Evolutionary conservation across 1,139 yeast species (phyloP), one percentile per base, ranked within the genome.

Genomic region (Candida sp.): DNA sequence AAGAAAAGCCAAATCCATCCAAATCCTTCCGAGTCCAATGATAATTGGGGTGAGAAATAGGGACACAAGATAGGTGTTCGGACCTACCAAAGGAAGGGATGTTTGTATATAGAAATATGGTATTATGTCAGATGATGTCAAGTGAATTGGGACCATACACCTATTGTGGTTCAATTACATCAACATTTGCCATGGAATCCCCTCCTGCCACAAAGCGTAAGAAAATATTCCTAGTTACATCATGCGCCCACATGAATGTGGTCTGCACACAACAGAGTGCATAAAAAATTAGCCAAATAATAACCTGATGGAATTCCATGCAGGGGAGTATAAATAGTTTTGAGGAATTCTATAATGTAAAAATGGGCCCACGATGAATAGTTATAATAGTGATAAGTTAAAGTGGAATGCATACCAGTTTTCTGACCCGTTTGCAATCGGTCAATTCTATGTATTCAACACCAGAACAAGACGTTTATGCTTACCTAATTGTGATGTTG

Each of bases 371-470:
- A 41, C 21, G 29, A 75, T 73, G 77, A 63, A 64, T 8, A 63
- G 64, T 8, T 80, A 79, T 56, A 54, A 68, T 2, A 60, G 75
- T 5, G 81, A 77, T 36, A 59, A 67, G 25, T 63, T 78, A 38
- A 80, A 73, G 53, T 80, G 85, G 85, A 79, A 75, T 47, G 87
- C 87, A 2, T 82, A 79, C 58, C 84, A 81, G 55, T 80, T 80
- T 56, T 71, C 77, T 47, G 88, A 82, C 56, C 88, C 88, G 1
- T 81, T 80, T 54, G 84, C 87, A 8, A 76, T 83, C 2, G 78
- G 77, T 23, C 63, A 78, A 21, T 82, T 82, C 52, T 60, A 62
- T 40, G 83, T 81, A 22, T 74, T 81, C 54, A 75, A 78, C 58
- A 68, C 66, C 49, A 55, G 64, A 29, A 59, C 60, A 34, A 66